Percentiles rank a stretch among this genome's conserved stretches.
Evolutionary conservation across 2,329 filamentous ascomycete genomes (phyloP).

Genomic region (Microdochium nivale): DNA sequence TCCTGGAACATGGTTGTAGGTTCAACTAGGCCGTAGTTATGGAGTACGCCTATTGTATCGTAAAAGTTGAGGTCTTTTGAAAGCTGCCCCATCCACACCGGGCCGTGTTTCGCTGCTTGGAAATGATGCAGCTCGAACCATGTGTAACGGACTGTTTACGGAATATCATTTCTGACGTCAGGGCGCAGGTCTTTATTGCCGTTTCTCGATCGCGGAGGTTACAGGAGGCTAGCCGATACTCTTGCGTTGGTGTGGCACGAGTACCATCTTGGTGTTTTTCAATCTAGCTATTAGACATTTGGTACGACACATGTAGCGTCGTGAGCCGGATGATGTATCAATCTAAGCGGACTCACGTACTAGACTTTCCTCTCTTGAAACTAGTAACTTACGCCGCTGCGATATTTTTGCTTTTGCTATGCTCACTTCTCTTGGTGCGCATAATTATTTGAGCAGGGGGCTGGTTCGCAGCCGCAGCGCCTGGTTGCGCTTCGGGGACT

Average conservation of each 20-base stretch:
- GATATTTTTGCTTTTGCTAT: too few species aligned
- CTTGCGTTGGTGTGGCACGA: neutral
- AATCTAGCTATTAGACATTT: too few species aligned
- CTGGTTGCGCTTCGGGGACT: too few species aligned
- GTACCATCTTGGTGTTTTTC: neutral
- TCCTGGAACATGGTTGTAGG: neutral
- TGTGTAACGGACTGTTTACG: neutral
- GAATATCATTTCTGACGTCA: neutral
- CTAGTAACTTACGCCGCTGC: too few species aligned
- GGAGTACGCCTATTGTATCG: neutral
- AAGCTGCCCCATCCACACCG: too few species aligned
- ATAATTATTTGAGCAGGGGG: too few species aligned
- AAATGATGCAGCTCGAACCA: neutral
- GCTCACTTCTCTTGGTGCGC: too few species aligned
- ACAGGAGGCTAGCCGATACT: neutral
- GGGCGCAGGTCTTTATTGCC: neutral
- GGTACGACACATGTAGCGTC: neutral
- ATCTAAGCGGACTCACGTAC: neutral
- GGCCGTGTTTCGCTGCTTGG: neutral
- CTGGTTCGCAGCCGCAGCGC: too few species aligned
- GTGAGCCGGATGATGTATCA: neutral
- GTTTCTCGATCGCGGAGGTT: neutral
- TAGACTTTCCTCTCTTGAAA: neutral
- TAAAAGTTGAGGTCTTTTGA: too few species aligned
- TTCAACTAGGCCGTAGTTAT: neutral